phyloP scores from a whole-genome alignment of 2,329 filamentous ascomycete species.

The Sporothrix curviconia region DNA sequence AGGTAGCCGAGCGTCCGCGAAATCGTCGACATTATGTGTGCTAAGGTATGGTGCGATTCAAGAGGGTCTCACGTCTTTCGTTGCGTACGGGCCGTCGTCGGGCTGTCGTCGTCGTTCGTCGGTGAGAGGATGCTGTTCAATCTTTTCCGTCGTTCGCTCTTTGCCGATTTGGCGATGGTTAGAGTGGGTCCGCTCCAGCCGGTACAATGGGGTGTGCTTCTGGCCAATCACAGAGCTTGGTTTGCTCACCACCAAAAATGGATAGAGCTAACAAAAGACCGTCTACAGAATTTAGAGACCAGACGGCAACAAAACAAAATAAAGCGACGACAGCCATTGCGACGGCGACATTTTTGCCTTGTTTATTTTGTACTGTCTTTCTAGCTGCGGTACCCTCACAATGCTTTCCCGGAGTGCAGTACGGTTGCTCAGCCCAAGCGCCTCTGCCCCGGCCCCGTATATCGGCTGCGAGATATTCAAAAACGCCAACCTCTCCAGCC shows the following conservation, averaged over 20 bases:
- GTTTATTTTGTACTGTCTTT: too few relatives aligned
- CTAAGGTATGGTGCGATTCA: too few relatives aligned
- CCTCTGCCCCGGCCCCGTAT: not conserved
- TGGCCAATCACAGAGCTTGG: constrained; percentile 18
- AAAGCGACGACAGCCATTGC: not conserved
- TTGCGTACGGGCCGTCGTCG: too few relatives aligned
- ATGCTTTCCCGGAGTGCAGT: constrained; percentile 31
- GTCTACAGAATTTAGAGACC: too few relatives aligned
- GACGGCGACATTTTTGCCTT: not conserved
- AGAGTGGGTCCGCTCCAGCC: too few relatives aligned
- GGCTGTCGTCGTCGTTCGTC: not conserved
- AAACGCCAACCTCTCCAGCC: not conserved
- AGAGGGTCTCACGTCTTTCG: too few relatives aligned
- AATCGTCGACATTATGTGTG: constrained; percentile 73
- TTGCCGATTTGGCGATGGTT: constrained; percentile 3
- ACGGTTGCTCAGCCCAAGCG: constrained; percentile 24
- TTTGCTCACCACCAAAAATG: constrained; percentile 13
- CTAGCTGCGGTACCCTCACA: too few relatives aligned
- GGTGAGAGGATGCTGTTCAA: not conserved
- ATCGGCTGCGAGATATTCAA: not conserved
- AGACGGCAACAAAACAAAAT: too few relatives aligned
- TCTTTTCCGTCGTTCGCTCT: not conserved
- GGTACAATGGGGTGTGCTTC: not conserved
- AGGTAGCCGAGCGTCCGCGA: constrained; percentile 80
- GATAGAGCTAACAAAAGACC: not conserved